Base-by-base conservation (phyloP, 2,329 filamentous ascomycete species). In the Coniochaeta prunicola region DNA sequence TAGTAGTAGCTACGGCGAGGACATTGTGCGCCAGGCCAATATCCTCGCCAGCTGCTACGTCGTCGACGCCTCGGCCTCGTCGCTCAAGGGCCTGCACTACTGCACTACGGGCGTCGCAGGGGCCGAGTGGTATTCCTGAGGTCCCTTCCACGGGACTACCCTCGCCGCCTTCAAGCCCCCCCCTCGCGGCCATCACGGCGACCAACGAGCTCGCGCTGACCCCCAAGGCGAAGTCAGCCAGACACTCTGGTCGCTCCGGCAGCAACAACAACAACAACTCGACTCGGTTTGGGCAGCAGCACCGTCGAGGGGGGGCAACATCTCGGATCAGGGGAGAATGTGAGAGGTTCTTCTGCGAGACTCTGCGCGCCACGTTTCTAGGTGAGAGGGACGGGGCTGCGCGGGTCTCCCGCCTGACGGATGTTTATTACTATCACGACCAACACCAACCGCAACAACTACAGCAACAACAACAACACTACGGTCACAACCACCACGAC, bases 331-430 rank as follows among this genome's bases (percentile, higher is more conserved):
- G 89, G 90, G 92, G 89, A 92, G 92, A 96, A 91, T 96, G 92
- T 96, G 92, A 96, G 92, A 97, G 92, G 84, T 93, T 96, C 88
- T 96, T 96, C 86, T 96, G 92, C 80, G 91, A 93, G 88, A 88
- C 87, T 84, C 90, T 96, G 87, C 89, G 85, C 80, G 80, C 87
- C 80, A 89, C 90, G 81, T 96, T 97, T 86, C 90, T 89, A 83
- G 92, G 91, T 96, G 92, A 96, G 91, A 87, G 88, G 89, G 87
- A 86, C 78, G 76, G 79, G 82, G 83, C 77, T 75, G 78, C 79
- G 80, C 82, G 86, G 85, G 88, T 85, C 88, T 93, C 90, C 85
- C 85, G 89, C 85, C 88, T 89, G 84, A 86, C 89, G 86, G 87
- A 85, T 93, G 85, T 87, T 86, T 71, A 75, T 69, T 69, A 66